A percentile compares a stretch with the other conserved stretches of the same genome.
Conservation (phyloP, 495 filamentous ascomycete species). For the Aspergillus coremiiformis region DNA sequence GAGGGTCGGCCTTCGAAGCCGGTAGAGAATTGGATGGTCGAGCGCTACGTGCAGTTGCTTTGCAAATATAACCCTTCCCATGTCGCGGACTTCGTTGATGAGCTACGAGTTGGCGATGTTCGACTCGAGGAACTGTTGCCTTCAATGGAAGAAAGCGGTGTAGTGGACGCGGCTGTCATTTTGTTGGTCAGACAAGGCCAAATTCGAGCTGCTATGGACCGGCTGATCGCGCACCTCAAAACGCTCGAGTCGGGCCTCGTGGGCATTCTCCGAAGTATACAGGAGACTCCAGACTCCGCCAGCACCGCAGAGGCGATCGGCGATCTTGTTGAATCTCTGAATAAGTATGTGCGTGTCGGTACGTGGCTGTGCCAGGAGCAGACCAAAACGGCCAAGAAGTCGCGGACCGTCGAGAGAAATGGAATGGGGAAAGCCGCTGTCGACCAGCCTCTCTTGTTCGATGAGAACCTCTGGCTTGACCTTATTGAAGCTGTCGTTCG, state of each 20-base stretch:
- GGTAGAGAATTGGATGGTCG: slow-evolving; percentile 52
- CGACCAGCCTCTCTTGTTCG: slow-evolving; percentile 59
- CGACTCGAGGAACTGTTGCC: slow-evolving; percentile 76
- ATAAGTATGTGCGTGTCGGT: slow-evolving; percentile 84
- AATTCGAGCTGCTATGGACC: slow-evolving; percentile 71
- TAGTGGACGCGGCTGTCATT: slow-evolving; percentile 87
- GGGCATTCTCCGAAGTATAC: slow-evolving; percentile 54
- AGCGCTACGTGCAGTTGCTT: slow-evolving; percentile 84
- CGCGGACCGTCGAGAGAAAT: slow-evolving; percentile 29
- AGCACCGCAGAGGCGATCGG: slow-evolving; percentile 46
- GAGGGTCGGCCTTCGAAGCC: slow-evolving; percentile 27
- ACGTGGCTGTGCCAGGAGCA: slow-evolving; percentile 95
- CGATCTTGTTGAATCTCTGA: slow-evolving; percentile 63
- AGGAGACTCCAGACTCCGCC: slow-evolving; percentile 47
- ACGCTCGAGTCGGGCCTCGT: slow-evolving; percentile 73
- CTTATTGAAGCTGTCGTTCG: slow-evolving; percentile 78
- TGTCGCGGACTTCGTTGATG: slow-evolving; percentile 77
- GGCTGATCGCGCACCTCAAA: slow-evolving; percentile 68
- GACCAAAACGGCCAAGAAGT: slow-evolving; percentile 53
- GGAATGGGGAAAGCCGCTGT: slow-evolving; percentile 31
- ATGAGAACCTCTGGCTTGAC: slow-evolving; percentile 85
- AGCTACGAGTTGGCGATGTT: slow-evolving; percentile 71
- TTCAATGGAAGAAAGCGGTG: slow-evolving; percentile 78
- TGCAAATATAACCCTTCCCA: slow-evolving; percentile 75
- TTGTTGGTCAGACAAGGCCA: slow-evolving; percentile 87